phyloP scores from a whole-genome alignment of 371 early-diverging fungal species.

The Mortierella sp. region DNA sequence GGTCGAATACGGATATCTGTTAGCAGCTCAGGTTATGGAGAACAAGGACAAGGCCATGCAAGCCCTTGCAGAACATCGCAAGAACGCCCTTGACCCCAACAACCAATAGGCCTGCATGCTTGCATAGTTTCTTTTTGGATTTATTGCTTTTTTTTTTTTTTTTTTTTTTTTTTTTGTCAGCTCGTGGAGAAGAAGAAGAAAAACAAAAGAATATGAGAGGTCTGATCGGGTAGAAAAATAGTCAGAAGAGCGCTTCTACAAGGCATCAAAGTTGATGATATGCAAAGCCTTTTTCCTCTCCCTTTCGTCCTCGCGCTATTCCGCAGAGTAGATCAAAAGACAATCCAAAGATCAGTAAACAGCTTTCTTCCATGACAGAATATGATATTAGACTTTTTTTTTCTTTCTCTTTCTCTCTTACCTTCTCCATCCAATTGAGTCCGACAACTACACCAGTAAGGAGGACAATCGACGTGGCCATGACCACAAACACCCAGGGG shows the following conservation, averaged over 20 bases:
- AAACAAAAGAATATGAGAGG: too few relatives aligned
- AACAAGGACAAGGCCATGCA: slow-evolving; percentile 29
- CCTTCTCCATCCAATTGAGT: slow-evolving; percentile 82
- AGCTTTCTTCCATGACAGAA: not conserved
- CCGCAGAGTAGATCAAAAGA: slow-evolving; percentile 2
- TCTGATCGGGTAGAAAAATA: too few relatives aligned
- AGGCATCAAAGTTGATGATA: slow-evolving; percentile 92
- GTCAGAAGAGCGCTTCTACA: slow-evolving; percentile 53
- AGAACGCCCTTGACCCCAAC: too few relatives aligned
- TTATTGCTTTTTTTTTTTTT: too few relatives aligned
- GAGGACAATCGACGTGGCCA: slow-evolving; percentile 70
- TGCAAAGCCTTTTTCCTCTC: slow-evolving; percentile 79
- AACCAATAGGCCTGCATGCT: too few relatives aligned
- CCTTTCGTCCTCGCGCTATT: slow-evolving; percentile 76
- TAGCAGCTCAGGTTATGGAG: slow-evolving; percentile 5
- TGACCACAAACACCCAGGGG: slow-evolving; percentile 76
- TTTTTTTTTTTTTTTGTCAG: too few relatives aligned
- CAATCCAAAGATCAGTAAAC: not conserved
- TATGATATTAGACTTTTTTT: too few relatives aligned
- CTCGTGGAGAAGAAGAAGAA: too few relatives aligned
- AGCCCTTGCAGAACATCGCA: slow-evolving; percentile 9
- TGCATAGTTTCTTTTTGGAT: too few relatives aligned
- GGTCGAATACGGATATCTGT: slow-evolving; percentile 13
- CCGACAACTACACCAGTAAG: slow-evolving; percentile 76
- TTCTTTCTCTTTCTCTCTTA: too few relatives aligned